Conservation (phyloP, 768 basidiomycete genomes). For the Termitomyces sp. region DNA sequence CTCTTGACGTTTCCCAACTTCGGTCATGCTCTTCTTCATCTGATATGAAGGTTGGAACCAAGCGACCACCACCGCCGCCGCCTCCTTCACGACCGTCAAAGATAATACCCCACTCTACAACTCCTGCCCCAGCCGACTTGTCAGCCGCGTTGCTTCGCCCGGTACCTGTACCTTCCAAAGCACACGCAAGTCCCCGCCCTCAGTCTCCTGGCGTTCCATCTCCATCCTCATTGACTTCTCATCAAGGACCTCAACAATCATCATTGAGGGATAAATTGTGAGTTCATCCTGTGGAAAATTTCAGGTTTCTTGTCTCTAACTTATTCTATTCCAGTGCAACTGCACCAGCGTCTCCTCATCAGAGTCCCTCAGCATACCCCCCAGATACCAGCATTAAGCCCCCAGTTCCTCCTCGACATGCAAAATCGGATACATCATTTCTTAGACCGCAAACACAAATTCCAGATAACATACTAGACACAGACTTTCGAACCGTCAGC, state of each 20-base stretch:
- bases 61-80: slow-evolving; percentile 56
- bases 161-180: slow-evolving; percentile 30
- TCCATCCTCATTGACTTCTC: slow-evolving; percentile 2
- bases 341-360: slow-evolving; percentile 10
- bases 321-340: slow-evolving; percentile 5
- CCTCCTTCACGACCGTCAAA: slow-evolving; percentile 32
- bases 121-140: slow-evolving; percentile 22
- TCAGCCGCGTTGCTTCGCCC: slow-evolving; percentile 50
- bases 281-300: slow-evolving; percentile 20
- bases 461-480: slow-evolving; percentile 10
- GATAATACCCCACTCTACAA: slow-evolving; percentile 29
- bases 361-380: slow-evolving; percentile 9
- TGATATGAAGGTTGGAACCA: slow-evolving; percentile 39
- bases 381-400: slow-evolving; percentile 17
- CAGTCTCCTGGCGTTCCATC: slow-evolving; percentile 9
- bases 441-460: slow-evolving; percentile 15
- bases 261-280: slow-evolving; percentile 45
- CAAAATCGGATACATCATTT: slow-evolving; percentile 10
- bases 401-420: slow-evolving; percentile 20
- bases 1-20: slow-evolving; percentile 24
- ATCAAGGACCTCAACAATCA: slow-evolving; percentile 16
- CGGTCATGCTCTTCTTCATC: slow-evolving; percentile 48
- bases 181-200: slow-evolving; percentile 12
- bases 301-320: not conserved
- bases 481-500: slow-evolving; percentile 14